phyloP scores from a whole-genome alignment of 257 asterid species.

The Coffea canephora region DNA sequence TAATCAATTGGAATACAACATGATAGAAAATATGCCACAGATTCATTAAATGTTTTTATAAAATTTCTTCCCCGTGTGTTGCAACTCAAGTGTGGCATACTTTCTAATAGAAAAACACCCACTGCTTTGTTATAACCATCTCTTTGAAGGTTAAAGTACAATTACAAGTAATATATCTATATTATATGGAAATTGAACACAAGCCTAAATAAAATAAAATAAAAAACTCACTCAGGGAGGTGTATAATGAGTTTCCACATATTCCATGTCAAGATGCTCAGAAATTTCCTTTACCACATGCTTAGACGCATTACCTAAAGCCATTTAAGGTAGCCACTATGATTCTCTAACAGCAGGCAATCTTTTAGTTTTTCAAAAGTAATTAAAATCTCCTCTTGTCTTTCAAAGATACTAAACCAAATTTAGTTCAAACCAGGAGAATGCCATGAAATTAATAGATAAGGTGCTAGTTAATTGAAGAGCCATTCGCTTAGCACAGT shows the following conservation, averaged over 20 bases:
- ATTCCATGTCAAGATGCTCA: background rate
- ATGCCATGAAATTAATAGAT: background rate
- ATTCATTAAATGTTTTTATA: background rate
- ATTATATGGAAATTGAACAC: background rate
- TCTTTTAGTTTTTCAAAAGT: background rate
- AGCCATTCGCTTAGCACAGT: background rate
- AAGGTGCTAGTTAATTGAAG: background rate
- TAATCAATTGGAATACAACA: background rate
- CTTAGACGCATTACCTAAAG: background rate
- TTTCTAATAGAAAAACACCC: background rate
- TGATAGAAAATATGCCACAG: background rate
- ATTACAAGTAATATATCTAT: background rate
- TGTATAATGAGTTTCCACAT: conserved; percentile 2
- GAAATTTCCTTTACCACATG: background rate
- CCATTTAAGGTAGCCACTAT: background rate
- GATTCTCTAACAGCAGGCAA: background rate
- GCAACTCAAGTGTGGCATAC: background rate
- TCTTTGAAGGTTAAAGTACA: background rate
- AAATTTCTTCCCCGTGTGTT: background rate
- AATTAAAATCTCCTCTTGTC: background rate
- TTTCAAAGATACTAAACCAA: background rate
- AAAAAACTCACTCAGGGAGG: background rate
- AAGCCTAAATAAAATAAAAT: background rate
- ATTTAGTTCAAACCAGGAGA: background rate
- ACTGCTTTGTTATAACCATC: background rate